These are phyloP conservation scores for Colletotrichum tofieldiae DNA, from an alignment of 2,329 filamentous ascomycete genomes.

Conservation along the genomic window DNA sequence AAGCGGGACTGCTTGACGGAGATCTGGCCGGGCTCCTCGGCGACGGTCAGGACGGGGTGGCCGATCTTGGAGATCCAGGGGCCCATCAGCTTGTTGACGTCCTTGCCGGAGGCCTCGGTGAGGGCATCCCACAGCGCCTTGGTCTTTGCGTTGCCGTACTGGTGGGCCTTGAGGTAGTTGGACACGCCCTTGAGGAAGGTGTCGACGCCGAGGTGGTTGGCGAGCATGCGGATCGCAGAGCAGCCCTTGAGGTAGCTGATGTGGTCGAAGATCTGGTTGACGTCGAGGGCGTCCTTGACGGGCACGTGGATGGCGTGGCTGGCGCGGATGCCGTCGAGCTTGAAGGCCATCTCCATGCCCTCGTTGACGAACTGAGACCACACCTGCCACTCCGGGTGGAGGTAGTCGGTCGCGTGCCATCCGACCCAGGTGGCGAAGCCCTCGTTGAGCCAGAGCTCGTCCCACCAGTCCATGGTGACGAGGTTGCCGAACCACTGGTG, in stretches of 20 bases:
- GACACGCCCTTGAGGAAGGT: conserved; percentile 93
- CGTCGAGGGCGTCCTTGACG: conserved; percentile 89
- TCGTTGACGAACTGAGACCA: conserved; percentile 99
- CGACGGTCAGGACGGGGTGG: conserved; percentile 89
- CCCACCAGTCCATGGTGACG: conserved; percentile 98
- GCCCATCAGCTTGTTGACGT: conserved; percentile 90
- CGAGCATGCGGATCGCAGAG: conserved; percentile 96
- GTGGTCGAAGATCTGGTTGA: conserved; percentile 97
- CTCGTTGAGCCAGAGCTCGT: conserved; percentile 94
- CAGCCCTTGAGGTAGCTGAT: conserved; percentile 98
- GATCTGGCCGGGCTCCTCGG: conserved; percentile 87
- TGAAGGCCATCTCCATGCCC: conserved; percentile 91
- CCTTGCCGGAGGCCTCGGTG: conserved; percentile 87
- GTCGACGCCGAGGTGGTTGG: conserved; percentile 88
- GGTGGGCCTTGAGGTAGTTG: conserved; percentile 89
- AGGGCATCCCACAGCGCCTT: conserved; percentile 92
- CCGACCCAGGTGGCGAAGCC: conserved; percentile 99
- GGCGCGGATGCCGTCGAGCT: conserved; percentile 89
- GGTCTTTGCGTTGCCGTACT: conserved; percentile 92
- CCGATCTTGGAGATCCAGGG: conserved; percentile 97
- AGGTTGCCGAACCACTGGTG: conserved; percentile 98
- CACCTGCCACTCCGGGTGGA: conserved; percentile 97
- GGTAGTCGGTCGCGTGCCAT: conserved; percentile 91
- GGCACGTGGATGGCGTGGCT: conserved; percentile 98
- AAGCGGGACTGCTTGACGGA: conserved; percentile 89